These are phyloP conservation scores for Quercus mongolica DNA, from an alignment of 306 rosid genomes.

Conservation along the genomic window DNA sequence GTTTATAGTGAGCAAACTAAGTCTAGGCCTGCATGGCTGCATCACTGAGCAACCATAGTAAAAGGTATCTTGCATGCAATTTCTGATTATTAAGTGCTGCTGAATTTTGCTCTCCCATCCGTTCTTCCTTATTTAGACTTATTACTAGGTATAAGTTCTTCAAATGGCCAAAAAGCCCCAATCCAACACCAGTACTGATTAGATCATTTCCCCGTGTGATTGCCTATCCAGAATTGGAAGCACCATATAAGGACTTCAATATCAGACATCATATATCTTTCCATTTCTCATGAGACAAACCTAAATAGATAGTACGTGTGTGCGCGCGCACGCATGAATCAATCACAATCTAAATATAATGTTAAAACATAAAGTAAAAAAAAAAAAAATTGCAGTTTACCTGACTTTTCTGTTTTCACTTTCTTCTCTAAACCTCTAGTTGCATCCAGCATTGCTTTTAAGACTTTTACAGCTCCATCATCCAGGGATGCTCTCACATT, in stretches of 20 bases:
- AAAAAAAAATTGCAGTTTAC: conserved; percentile 33
- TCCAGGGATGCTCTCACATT: conserved; percentile 67
- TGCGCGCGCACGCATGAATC: rapidly evolving
- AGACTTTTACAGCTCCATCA: conserved; percentile 66
- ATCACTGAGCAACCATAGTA: neutral
- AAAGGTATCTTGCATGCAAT: neutral
- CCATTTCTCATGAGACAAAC: neutral
- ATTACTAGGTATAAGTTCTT: too few species aligned
- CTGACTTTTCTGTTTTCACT: conserved; percentile 65
- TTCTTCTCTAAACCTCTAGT: conserved; percentile 56
- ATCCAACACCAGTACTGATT: too few species aligned
- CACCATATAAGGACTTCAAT: neutral
- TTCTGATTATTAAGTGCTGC: too few species aligned
- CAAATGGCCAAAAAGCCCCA: too few species aligned
- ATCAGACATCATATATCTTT: neutral
- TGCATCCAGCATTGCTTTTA: conserved; percentile 68
- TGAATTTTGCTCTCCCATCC: too few species aligned
- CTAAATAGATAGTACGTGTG: neutral
- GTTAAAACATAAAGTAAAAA: neutral
- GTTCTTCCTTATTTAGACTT: too few species aligned
- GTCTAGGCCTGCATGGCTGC: neutral
- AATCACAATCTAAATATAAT: neutral
- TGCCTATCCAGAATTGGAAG: too few species aligned
- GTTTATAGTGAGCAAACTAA: neutral
- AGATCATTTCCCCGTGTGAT: too few species aligned